A percentile compares a stretch with the other conserved stretches of the same genome.
Conservation (phyloP, 2,329 filamentous ascomycete genomes). For the Lecanicillium sp. region DNA sequence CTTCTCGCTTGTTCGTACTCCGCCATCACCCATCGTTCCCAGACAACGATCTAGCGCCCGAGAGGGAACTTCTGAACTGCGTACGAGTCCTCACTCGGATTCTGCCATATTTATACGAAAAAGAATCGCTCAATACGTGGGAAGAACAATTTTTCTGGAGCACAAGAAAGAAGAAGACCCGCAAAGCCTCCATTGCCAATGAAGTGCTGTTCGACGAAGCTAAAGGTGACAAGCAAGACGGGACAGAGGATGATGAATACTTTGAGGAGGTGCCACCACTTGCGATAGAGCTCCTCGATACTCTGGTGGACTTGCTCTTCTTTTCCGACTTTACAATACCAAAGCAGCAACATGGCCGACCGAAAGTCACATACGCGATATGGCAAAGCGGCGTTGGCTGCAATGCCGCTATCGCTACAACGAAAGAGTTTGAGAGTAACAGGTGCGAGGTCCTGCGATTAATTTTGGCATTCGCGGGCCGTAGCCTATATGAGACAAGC, state of each 20-base stretch:
- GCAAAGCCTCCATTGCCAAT: conserved; percentile 55
- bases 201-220: conserved; percentile 83
- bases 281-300: conserved; percentile 88
- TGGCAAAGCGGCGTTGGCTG: conserved; percentile 98
- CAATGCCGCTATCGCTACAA: conserved; percentile 80
- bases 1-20: conserved; percentile 72
- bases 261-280: conserved; percentile 80
- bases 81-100: conserved; percentile 84
- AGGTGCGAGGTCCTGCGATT: conserved; percentile 83
- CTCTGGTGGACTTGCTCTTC: conserved; percentile 82
- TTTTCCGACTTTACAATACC: conserved; percentile 85
- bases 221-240: conserved; percentile 43
- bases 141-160: conserved; percentile 93
- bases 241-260: conserved; percentile 44
- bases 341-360: conserved; percentile 58
- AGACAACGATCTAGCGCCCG: conserved; percentile 73
- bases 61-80: conserved; percentile 89
- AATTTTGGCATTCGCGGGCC: conserved; percentile 76
- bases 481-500: conserved; percentile 87
- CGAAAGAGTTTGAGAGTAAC: conserved; percentile 88
- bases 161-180: conserved; percentile 62
- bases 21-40: conserved; percentile 89
- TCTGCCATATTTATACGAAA: conserved; percentile 87
- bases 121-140: conserved; percentile 74
- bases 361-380: conserved; percentile 85